phyloP scores from a whole-genome alignment of 805 yeast genomes.

The Pichia nanzhaoensis region DNA sequence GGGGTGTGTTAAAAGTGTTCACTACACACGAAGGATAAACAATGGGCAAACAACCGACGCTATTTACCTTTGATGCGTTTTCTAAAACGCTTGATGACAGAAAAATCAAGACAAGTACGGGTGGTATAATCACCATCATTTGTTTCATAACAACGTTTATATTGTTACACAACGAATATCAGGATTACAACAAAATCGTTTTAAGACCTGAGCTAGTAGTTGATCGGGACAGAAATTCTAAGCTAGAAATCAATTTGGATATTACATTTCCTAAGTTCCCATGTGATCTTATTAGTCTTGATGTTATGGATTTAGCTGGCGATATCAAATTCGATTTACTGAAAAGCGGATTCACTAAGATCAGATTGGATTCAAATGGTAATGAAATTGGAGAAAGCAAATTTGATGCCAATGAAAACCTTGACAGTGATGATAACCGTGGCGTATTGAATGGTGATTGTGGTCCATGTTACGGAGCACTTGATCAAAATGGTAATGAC shows the following conservation, averaged over 20 bases:
- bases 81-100: conserved; percentile 94
- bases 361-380: conserved; percentile 54
- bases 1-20: too few species aligned
- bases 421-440: conserved; percentile 16
- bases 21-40: neutral
- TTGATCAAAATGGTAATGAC: conserved; percentile 47
- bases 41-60: conserved; percentile 29
- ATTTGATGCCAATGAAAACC: conserved; percentile 35
- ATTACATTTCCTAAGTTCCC: conserved; percentile 80
- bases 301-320: conserved; percentile 84
- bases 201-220: conserved; percentile 82
- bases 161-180: conserved; percentile 68
- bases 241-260: conserved; percentile 74
- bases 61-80: conserved; percentile 77
- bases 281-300: conserved; percentile 75
- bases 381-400: conserved; percentile 34
- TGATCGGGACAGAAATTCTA: conserved; percentile 70
- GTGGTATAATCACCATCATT: conserved; percentile 78
- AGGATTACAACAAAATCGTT: conserved; percentile 59
- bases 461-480: conserved; percentile 89
- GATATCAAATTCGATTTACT: conserved; percentile 71
- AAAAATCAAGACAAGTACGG: conserved; percentile 77
- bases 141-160: conserved; percentile 57
- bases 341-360: conserved; percentile 63
- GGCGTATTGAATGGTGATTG: conserved; percentile 43